Conservation (phyloP, 177 flowering plant genomes). For the Vitis hybrid region DNA sequence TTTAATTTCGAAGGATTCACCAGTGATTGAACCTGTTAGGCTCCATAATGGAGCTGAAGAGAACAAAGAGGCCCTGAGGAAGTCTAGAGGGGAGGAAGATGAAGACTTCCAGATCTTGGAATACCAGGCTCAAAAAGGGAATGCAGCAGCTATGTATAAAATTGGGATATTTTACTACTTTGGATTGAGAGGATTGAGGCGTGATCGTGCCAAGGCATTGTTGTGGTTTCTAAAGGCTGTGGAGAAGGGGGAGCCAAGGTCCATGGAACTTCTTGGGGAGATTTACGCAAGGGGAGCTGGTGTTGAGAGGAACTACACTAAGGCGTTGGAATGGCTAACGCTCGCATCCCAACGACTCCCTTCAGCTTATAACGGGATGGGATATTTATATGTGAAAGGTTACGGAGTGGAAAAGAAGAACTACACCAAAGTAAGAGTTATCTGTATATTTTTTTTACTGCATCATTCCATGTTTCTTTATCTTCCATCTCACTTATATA, state of each 20-base stretch:
- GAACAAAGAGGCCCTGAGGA: constrained; percentile 85
- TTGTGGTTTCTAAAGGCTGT: constrained; percentile 88
- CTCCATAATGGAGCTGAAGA: constrained; percentile 91
- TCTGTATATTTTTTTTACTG: not conserved
- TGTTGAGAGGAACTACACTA: constrained; percentile 85
- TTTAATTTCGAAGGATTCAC: constrained; percentile 80
- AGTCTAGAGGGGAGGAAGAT: constrained; percentile 91
- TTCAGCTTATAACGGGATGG: constrained; percentile 96
- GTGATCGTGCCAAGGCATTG: constrained; percentile 80
- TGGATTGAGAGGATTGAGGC: constrained; percentile 90
- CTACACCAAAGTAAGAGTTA: constrained; percentile 70
- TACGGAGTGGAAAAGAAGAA: constrained; percentile 95
- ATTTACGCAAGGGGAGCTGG: constrained; percentile 94
- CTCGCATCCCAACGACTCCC: constrained; percentile 78
- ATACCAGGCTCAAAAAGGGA: constrained; percentile 91
- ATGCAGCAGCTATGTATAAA: constrained; percentile 85
- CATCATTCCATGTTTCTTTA: not conserved
- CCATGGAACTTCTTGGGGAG: constrained; percentile 98
- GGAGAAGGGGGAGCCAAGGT: constrained; percentile 86
- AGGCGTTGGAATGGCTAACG: constrained; percentile 81
- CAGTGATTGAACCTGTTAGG: constrained; percentile 80
- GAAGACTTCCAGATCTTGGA: constrained; percentile 96
- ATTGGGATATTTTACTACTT: constrained; percentile 86
- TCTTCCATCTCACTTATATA: not conserved
- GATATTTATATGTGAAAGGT: constrained; percentile 93